phyloP scores from a whole-genome alignment of 768 basidiomycete genomes.

The Pleurotus tuber-regium region DNA sequence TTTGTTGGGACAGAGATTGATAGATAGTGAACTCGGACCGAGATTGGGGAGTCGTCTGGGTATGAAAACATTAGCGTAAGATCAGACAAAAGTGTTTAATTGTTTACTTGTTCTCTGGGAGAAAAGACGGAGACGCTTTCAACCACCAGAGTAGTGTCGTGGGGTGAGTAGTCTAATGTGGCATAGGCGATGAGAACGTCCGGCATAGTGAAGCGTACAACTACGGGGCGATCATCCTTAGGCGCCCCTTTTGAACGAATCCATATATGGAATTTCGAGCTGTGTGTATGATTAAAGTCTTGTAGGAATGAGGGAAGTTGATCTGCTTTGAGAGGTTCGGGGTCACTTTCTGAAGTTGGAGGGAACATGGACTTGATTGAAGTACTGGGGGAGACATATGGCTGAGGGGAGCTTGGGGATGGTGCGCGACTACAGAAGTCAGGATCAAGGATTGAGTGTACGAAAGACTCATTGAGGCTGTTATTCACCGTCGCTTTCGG shows the following conservation, averaged over 20 bases:
- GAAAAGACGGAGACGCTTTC: constrained; percentile 72
- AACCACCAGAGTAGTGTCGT: constrained; percentile 39
- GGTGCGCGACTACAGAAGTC: constrained; percentile 38
- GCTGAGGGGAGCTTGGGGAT: constrained; percentile 61
- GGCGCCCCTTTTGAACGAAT: constrained; percentile 27
- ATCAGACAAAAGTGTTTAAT: constrained; percentile 8
- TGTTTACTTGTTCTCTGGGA: constrained; percentile 63
- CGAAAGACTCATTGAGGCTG: constrained; percentile 11
- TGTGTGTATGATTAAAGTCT: constrained; percentile 49
- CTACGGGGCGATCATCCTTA: constrained; percentile 26
- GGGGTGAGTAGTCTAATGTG: constrained; percentile 37
- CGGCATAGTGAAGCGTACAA: constrained; percentile 57
- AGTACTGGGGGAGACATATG: constrained; percentile 42
- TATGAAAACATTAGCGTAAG: not conserved
- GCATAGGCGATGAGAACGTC: constrained; percentile 71
- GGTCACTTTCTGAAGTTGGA: constrained; percentile 27
- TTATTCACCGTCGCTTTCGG: constrained; percentile 57
- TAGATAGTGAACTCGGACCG: constrained; percentile 68
- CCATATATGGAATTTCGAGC: constrained; percentile 55
- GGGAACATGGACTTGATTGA: constrained; percentile 38
- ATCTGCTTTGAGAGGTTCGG: constrained; percentile 38
- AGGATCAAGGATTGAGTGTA: constrained; percentile 12
- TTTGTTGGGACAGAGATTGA: constrained; percentile 63
- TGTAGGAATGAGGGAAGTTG: constrained; percentile 53
- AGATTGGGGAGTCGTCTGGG: constrained; percentile 63